phyloP scores from a whole-genome alignment of 768 basidiomycete genomes.

The Pisolithus orientalis region DNA sequence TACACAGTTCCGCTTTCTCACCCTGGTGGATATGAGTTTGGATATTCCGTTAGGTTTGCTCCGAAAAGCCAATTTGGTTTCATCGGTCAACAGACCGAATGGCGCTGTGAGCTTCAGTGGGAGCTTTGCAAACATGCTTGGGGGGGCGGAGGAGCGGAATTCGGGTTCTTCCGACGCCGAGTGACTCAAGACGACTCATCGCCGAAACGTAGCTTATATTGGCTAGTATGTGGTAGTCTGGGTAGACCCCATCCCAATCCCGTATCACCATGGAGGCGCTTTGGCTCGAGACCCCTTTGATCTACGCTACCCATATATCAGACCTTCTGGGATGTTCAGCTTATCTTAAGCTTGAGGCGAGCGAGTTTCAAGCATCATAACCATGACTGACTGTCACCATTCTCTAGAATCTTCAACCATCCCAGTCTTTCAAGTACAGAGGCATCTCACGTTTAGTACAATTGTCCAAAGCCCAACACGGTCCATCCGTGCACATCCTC shows the following conservation, averaged over 20 bases:
- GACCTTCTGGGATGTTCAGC: constrained; percentile 42
- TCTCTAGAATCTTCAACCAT: constrained; percentile 61
- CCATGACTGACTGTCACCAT: neutral
- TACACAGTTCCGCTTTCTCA: constrained; percentile 31
- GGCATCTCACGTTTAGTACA: constrained; percentile 61
- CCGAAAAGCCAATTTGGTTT: constrained; percentile 85
- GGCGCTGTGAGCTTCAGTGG: constrained; percentile 70
- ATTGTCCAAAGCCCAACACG: constrained; percentile 42
- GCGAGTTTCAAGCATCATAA: constrained; percentile 28
- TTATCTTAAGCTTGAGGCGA: constrained; percentile 72
- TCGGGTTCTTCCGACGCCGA: no score
- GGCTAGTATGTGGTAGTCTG: no score
- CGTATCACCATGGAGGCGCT: constrained; percentile 19
- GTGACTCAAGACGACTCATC: no score
- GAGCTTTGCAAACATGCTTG: constrained; percentile 58
- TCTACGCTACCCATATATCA: constrained; percentile 57
- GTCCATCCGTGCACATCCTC: constrained; percentile 52
- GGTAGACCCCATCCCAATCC: neutral
- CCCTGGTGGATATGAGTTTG: constrained; percentile 67
- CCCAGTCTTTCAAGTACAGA: constrained; percentile 72
- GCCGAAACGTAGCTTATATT: no score
- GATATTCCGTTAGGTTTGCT: constrained; percentile 76
- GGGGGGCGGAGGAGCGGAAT: no score
- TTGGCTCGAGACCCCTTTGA: constrained; percentile 62
- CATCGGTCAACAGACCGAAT: constrained; percentile 76